Evolutionary conservation across 2,329 filamentous ascomycete genomes (phyloP), one percentile per base, ranked within the genome.

Genomic region (Dichotomopilus funicola): DNA sequence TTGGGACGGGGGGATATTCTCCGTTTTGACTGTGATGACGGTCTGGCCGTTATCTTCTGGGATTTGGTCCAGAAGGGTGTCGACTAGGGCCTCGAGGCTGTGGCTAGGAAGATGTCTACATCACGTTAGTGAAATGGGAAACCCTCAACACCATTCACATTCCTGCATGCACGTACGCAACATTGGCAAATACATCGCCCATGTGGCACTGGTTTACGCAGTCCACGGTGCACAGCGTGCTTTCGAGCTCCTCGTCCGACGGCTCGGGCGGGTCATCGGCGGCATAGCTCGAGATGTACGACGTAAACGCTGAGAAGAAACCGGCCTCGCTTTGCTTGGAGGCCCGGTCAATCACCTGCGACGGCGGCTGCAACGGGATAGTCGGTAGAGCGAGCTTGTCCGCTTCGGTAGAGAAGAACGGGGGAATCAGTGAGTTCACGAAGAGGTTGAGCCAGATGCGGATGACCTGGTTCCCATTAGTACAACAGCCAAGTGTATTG

Each of bases 281-380:
- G 43, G 95, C 94, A 69, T 99, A 97, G 70, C 92, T 97, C n/a
- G 91, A 95, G 36, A 99, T 91, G 66, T 97, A 99, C 5, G 89
- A 95, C 0, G 92, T 95, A 65, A 99, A 89, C 1, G 92, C 91
- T 4, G 91, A 96, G 68, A 99, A 91, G 49, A 99, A 81, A 5
- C 94, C 91, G 2, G 85, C 85, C 34, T 99, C 94, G 56, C 78
- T 82, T 37, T 85, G 78, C 61, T 89, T 88, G 43, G 88, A 79
- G 55, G 86, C 91, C 55, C 92, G 85, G 68, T 97, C 94, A 61
- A 99, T 91, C 49, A 97, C 83, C 67, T 96, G 91, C 8, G 90
- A 94, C 1, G 94, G 91, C 10, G 84, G 89, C 66, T 96, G 92
- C 48, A 97, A 76, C 3, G 94, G 91, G 64, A 99, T 97, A 2